Evolutionary conservation across 1,139 yeast species (phyloP).

Genomic region (Magnusiomyces clavatus): DNA sequence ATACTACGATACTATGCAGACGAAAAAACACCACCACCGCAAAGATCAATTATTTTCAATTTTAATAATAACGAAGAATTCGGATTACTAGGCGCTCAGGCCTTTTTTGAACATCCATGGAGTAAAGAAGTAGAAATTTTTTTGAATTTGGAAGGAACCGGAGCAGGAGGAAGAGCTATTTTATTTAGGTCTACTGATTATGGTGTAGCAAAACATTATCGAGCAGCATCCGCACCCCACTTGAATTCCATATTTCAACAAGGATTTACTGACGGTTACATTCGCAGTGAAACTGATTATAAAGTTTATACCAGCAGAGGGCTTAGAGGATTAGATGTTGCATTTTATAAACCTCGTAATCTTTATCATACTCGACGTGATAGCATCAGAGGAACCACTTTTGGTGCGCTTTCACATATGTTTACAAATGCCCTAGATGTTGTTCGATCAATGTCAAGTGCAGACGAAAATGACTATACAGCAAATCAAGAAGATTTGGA

Average conservation of each 20-base stretch:
- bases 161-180: constrained; percentile 84
- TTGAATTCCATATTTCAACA: constrained; percentile 76
- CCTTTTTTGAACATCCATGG: constrained; percentile 75
- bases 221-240: constrained; percentile 49
- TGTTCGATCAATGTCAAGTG: constrained; percentile 36
- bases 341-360: constrained; percentile 69
- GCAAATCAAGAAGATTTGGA: constrained; percentile 18
- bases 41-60: constrained; percentile 68
- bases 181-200: constrained; percentile 78
- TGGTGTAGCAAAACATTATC: constrained; percentile 55
- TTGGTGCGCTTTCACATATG: constrained; percentile 77
- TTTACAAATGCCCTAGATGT: constrained; percentile 60
- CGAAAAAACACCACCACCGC: constrained; percentile 43
- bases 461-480: constrained; percentile 35
- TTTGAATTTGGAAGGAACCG: constrained; percentile 90
- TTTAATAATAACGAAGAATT: constrained; percentile 89
- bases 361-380: constrained; percentile 77
- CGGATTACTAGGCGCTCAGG: constrained; percentile 76
- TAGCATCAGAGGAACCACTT: constrained; percentile 54
- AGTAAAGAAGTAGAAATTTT: constrained; percentile 53
- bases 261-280: constrained; percentile 66
- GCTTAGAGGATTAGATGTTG: constrained; percentile 74
- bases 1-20: constrained; percentile 45
- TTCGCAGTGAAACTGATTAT: constrained; percentile 81
- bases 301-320: constrained; percentile 61